Conservation (phyloP, 768 basidiomycete genomes). For the Pleurotus ostreatus region DNA sequence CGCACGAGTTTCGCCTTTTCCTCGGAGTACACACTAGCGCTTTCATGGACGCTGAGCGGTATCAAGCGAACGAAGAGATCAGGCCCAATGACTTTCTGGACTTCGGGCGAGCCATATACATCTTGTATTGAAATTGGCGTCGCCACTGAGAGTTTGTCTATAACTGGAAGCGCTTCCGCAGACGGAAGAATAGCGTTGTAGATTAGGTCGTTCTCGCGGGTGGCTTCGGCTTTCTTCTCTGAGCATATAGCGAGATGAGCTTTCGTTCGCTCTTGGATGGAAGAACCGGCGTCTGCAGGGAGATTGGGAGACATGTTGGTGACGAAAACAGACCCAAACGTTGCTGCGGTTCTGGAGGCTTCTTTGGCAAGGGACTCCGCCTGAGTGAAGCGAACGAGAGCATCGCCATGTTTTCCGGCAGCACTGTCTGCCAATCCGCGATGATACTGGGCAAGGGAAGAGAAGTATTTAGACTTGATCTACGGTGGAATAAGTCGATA, state of each 20-base stretch:
- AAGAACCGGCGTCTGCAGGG: slow-evolving; percentile 79
- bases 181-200: slow-evolving; percentile 89
- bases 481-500: slow-evolving; percentile 24
- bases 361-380: slow-evolving; percentile 84
- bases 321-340: slow-evolving; percentile 69
- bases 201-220: slow-evolving; percentile 93
- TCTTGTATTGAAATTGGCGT: slow-evolving; percentile 91
- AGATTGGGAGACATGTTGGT: slow-evolving; percentile 75
- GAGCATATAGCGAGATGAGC: slow-evolving; percentile 72
- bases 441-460: slow-evolving; percentile 83
- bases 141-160: slow-evolving; percentile 83
- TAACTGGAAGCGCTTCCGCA: slow-evolving; percentile 68
- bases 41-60: slow-evolving; percentile 93
- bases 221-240: slow-evolving; percentile 71
- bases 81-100: slow-evolving; percentile 90
- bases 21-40: slow-evolving; percentile 94
- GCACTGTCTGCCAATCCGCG: slow-evolving; percentile 76
- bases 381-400: slow-evolving; percentile 72
- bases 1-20: slow-evolving; percentile 95
- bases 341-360: slow-evolving; percentile 61
- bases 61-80: slow-evolving; percentile 87
- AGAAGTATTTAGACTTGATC: slow-evolving; percentile 91
- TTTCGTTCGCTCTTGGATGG: slow-evolving; percentile 81
- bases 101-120: slow-evolving; percentile 84
- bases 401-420: slow-evolving; percentile 80